These are phyloP conservation scores for Diaporthe vexans DNA, from an alignment of 2,329 filamentous ascomycete genomes.

Conservation along the genomic window DNA sequence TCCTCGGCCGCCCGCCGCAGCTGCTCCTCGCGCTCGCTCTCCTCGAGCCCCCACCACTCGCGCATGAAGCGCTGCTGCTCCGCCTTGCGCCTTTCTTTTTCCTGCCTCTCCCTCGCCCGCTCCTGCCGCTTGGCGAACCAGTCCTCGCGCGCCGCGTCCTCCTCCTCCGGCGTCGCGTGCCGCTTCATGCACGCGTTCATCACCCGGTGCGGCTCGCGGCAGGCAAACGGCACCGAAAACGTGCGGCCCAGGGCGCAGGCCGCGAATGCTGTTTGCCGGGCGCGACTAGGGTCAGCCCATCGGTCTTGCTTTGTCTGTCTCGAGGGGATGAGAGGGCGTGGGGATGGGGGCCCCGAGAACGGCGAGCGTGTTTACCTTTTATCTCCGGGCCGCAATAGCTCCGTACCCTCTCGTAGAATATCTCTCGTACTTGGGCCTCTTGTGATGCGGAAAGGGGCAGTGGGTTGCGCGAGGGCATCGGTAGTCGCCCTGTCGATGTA, in stretches of 20 bases:
- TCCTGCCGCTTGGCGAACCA: constrained; percentile 88
- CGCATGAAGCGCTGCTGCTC: constrained; percentile 76
- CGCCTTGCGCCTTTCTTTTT: constrained; percentile 69
- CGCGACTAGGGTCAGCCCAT: not conserved
- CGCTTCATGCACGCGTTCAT: constrained; percentile 97
- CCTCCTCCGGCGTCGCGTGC: constrained; percentile 85
- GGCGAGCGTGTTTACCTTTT: constrained; percentile 67
- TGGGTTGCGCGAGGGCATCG: constrained; percentile 79
- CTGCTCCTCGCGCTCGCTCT: constrained; percentile 64
- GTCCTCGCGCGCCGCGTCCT: constrained; percentile 90
- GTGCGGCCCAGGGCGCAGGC: constrained; percentile 89
- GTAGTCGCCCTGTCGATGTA: constrained; percentile 47
- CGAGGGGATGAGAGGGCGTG: not conserved
- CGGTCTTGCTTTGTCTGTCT: not conserved
- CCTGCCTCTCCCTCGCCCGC: constrained; percentile 76
- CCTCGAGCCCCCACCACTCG: constrained; percentile 77
- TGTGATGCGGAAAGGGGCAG: constrained; percentile 86
- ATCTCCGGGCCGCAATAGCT: constrained; percentile 82
- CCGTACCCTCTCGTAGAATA: constrained; percentile 86
- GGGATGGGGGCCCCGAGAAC: not conserved
- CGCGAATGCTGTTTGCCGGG: constrained; percentile 79
- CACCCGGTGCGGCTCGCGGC: constrained; percentile 80
- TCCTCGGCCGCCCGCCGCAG: constrained; percentile 66
- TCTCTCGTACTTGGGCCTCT: constrained; percentile 83
- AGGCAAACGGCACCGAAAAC: constrained; percentile 88